These are phyloP conservation scores for Fistulifera pelliculosa DNA, from an alignment of 108 stramenopile genomes.

Conservation along the genomic window DNA sequence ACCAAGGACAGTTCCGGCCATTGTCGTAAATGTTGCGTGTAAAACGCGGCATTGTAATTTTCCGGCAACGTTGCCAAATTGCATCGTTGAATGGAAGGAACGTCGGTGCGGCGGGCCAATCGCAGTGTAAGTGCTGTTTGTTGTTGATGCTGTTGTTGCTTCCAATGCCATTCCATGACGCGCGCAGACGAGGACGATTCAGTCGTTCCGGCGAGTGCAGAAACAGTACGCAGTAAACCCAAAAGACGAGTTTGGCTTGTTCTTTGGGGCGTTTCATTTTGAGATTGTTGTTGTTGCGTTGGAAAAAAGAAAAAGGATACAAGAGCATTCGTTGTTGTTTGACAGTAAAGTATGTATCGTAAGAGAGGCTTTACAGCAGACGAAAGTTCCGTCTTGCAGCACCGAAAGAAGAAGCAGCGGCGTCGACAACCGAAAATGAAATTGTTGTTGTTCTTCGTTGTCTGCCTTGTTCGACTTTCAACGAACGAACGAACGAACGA, in stretches of 20 bases:
- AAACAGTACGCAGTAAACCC: slow-evolving; percentile 52
- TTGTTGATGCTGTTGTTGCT: not conserved
- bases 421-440: no score
- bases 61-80: slow-evolving; percentile 85
- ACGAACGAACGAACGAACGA: no score
- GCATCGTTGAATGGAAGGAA: slow-evolving; percentile 63
- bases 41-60: slow-evolving; percentile 82
- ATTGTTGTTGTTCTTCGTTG: no score
- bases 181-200: not conserved
- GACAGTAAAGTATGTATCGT: no score
- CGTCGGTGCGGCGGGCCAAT: slow-evolving; percentile 61
- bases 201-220: slow-evolving; percentile 36
- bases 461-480: no score
- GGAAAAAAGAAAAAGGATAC: no score
- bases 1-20: slow-evolving; percentile 84
- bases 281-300: no score
- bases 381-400: no score
- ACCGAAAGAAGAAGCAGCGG: no score
- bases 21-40: slow-evolving; percentile 60
- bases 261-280: slow-evolving; percentile 30
- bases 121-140: slow-evolving; percentile 28
- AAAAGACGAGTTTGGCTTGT: slow-evolving; percentile 47
- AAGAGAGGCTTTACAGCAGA: no score
- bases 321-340: no score
- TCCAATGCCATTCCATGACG: not conserved